Percentiles rank a stretch among this genome's conserved stretches.
Conservation (phyloP, 1,284 basidiomycete species). For the Trichosporon coremiiforme region DNA sequence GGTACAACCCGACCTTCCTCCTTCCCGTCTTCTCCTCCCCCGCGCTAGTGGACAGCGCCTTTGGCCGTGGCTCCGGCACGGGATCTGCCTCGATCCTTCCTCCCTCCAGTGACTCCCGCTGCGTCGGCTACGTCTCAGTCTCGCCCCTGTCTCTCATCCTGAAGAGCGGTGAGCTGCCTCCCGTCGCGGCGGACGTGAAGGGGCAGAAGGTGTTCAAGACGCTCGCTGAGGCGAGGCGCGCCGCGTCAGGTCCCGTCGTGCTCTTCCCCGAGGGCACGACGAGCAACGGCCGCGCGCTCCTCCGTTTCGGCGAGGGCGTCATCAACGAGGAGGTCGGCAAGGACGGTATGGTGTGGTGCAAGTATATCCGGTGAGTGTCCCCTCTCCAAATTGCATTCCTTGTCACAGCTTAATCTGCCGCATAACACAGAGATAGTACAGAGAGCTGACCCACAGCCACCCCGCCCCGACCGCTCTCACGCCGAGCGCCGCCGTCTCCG, state of each 20-base stretch:
- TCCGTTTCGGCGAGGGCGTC: slow-evolving; percentile 70
- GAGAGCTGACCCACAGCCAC: slow-evolving; percentile 64
- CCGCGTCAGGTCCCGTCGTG: slow-evolving; percentile 64
- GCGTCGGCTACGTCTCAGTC: slow-evolving; percentile 64
- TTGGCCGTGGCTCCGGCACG: slow-evolving; percentile 58
- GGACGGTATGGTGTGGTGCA: slow-evolving; percentile 66
- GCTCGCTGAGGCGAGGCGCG: slow-evolving; percentile 49
- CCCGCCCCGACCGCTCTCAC: slow-evolving; percentile 68
- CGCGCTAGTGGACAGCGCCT: slow-evolving; percentile 31
- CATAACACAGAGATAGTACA: no score
- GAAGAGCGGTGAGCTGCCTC: slow-evolving; percentile 45
- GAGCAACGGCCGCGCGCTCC: slow-evolving; percentile 77
- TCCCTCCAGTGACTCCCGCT: slow-evolving; percentile 15
- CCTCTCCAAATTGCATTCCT: no score
- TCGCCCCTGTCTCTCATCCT: slow-evolving; percentile 67
- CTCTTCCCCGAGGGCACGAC: slow-evolving; percentile 88
- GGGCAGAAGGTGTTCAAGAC: slow-evolving; percentile 39
- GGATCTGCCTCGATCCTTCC: slow-evolving; percentile 69
- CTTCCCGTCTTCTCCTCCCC: slow-evolving; percentile 65
- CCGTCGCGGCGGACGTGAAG: slow-evolving; percentile 55
- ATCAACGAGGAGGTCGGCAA: slow-evolving; percentile 59
- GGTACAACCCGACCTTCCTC: slow-evolving; percentile 79
- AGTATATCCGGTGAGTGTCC: slow-evolving; percentile 78
- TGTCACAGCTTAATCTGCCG: no score
- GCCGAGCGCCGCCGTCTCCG: slow-evolving; percentile 59